Percentiles rank a stretch among this genome's conserved stretches.
phyloP scores from a whole-genome alignment of 495 filamentous ascomycete species.

The Staphylotrichum tortipilum region DNA sequence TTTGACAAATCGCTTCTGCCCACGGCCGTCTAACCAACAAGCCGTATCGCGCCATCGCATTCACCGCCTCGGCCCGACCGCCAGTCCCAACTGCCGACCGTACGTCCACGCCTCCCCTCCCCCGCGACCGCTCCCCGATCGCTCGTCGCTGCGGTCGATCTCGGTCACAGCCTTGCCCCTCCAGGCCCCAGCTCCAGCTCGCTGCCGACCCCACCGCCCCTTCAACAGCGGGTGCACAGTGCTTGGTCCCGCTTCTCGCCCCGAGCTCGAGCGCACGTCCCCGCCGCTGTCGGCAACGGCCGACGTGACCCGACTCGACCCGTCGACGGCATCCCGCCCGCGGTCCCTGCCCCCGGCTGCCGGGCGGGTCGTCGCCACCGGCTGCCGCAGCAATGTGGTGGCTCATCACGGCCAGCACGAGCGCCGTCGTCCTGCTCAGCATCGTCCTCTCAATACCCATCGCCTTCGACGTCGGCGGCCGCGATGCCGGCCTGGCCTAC shows the following conservation, averaged over 20 bases:
- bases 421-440: constrained; percentile 71
- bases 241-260: neutral
- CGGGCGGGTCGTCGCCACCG: constrained; percentile 4
- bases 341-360: neutral
- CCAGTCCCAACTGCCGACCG: neutral
- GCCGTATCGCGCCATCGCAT: neutral
- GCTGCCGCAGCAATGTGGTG: constrained; percentile 50
- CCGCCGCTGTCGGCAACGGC: neutral
- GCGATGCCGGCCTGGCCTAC: constrained; percentile 86
- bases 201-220: neutral
- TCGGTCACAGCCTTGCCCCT: neutral
- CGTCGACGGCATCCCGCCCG: no score
- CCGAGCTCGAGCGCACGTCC: no score
- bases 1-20: constrained; percentile 4
- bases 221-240: constrained; percentile 5
- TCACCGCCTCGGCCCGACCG: neutral
- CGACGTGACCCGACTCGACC: neutral
- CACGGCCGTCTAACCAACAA: neutral
- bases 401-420: constrained; percentile 63
- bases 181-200: no score
- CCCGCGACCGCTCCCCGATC: neutral
- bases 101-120: neutral
- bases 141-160: neutral
- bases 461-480: constrained; percentile 93
- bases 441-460: constrained; percentile 90